Base-by-base conservation (phyloP, 2,329 filamentous ascomycete species). In the Pseudopyrenochaeta lycopersici region DNA sequence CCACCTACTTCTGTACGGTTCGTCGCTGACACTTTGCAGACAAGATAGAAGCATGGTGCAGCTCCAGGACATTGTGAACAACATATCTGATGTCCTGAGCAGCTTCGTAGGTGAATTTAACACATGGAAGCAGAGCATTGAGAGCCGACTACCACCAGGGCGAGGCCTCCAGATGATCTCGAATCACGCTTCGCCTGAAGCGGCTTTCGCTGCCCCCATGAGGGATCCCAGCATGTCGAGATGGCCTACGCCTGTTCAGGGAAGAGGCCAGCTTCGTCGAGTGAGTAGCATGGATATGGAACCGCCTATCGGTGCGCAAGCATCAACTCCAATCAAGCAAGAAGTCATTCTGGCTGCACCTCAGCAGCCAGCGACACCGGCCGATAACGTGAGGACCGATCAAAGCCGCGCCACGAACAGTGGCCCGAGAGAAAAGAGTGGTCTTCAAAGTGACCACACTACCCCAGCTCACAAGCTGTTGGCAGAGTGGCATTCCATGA, bases 401-500 rank as follows among this genome's bases (percentile, higher is more conserved):
- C 60, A 60, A 30, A 67, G 67, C 29, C 62, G 58, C 32, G 36
- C 45, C 3, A 58, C 55, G 9, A 62, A 56, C 15, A 49, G 47
- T 2, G 45, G 47, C 20, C 52, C 57, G 6, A 65, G 70, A 44
- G 68, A 72, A 18, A 70, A 62, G 42, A 60, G 49, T 10, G 70
- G 70, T n/a, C 90, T 96, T 51, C 90, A 92, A 1, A 85, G 88
- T 23, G 91, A 96, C 62, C 94, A 98, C 69, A 96, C 91, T 0
- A 97, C 93, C 0, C 86, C 92, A n/a, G 92, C 92, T 1, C 91
- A 95, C 45, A 85, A 92, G 58, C 80, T 98, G 15, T 79, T 98
- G 77, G 81, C 70, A 77, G 82, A 57, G 71, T 97, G 69, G 86
- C 91, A 30, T 49, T 80, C 66, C 7, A 70, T 72, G 66, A 79